phyloP scores from a whole-genome alignment of 2,329 filamentous ascomycete genomes.

The Xylariaceae sp. region DNA sequence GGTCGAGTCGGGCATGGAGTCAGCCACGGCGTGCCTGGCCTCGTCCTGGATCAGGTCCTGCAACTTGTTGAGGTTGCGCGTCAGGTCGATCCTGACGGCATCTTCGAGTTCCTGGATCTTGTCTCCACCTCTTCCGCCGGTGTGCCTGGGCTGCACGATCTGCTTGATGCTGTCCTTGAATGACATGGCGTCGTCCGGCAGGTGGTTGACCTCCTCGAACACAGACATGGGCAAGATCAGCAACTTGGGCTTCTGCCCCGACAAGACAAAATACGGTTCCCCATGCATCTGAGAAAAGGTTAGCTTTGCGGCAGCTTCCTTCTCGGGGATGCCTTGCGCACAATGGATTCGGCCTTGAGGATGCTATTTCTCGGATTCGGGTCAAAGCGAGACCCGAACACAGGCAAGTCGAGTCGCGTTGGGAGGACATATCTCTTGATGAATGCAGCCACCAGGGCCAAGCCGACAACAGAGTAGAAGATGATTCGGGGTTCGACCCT shows the following conservation, averaged over 20 bases:
- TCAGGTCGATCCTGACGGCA: background rate
- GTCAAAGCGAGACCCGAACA: background rate
- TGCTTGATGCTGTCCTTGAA: background rate
- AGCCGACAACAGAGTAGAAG: background rate
- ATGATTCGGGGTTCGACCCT: too few species aligned
- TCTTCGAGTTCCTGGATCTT: background rate
- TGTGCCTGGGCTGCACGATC: background rate
- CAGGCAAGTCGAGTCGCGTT: background rate
- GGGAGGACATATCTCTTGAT: background rate
- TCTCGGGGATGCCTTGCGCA: too few species aligned
- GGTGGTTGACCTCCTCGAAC: background rate
- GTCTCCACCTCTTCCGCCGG: background rate
- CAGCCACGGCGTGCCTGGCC: background rate
- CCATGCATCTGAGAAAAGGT: too few species aligned
- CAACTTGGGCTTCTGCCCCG: too few species aligned
- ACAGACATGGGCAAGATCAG: slow-evolving; percentile 1
- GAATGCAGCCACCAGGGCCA: background rate
- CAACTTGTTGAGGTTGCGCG: background rate
- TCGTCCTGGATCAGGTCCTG: background rate
- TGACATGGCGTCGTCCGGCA: background rate
- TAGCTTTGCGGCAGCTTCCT: too few species aligned
- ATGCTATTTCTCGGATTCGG: background rate
- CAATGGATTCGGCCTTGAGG: background rate
- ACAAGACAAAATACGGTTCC: background rate
- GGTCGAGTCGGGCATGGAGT: slow-evolving; percentile 8